These are phyloP conservation scores for Kuraishia piskuri DNA, from an alignment of 805 yeast species.

Conservation along the genomic window DNA sequence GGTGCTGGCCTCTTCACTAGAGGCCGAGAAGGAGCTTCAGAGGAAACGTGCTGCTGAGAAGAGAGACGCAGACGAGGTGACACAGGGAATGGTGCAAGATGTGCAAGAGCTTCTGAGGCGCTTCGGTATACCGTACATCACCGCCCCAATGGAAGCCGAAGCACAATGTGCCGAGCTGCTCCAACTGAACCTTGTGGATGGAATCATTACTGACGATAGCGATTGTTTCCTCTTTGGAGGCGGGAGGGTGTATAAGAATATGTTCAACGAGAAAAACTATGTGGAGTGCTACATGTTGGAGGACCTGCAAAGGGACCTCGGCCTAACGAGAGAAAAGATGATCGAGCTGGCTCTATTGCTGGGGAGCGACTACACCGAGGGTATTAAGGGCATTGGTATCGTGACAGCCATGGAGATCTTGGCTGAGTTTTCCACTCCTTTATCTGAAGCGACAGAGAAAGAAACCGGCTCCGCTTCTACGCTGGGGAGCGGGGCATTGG, in stretches of 20 bases:
- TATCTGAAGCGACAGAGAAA: slow-evolving; percentile 3
- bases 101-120: slow-evolving; percentile 81
- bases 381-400: slow-evolving; percentile 89
- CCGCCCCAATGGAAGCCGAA: slow-evolving; percentile 99
- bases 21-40: slow-evolving; percentile 41
- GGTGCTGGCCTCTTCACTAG: slow-evolving; percentile 13
- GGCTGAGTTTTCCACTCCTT: slow-evolving; percentile 59
- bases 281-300: slow-evolving; percentile 72
- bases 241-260: slow-evolving; percentile 70
- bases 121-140: slow-evolving; percentile 90
- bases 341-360: slow-evolving; percentile 76
- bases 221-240: slow-evolving; percentile 96
- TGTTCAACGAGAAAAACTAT: slow-evolving; percentile 88
- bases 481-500: slow-evolving; percentile 14
- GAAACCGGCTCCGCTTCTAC: neutral
- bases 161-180: slow-evolving; percentile 90
- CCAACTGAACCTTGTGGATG: slow-evolving; percentile 73
- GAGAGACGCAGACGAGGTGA: slow-evolving; percentile 89
- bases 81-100: slow-evolving; percentile 76
- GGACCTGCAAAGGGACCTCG: slow-evolving; percentile 55
- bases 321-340: slow-evolving; percentile 52
- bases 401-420: slow-evolving; percentile 85
- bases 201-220: slow-evolving; percentile 94
- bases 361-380: slow-evolving; percentile 95
- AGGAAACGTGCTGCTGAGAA: slow-evolving; percentile 58